A percentile compares a stretch with the other conserved stretches of the same genome.
phyloP scores from a whole-genome alignment of 192 early-diverging fungal species.

The Coemansia sp. region DNA sequence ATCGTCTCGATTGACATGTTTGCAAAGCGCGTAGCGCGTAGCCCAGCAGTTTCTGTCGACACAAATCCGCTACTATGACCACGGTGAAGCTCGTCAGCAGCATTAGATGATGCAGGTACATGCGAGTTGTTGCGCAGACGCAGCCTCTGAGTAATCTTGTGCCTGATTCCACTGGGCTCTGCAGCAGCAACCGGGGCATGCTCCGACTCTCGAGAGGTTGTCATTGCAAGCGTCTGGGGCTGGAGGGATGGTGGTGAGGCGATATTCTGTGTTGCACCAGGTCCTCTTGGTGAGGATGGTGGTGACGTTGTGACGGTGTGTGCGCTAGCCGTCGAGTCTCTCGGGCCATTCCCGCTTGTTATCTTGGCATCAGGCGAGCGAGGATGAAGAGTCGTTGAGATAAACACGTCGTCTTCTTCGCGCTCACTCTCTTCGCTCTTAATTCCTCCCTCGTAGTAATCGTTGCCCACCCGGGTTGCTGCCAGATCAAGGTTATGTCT shows the following conservation, averaged over 20 bases:
- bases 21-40: slow-evolving; percentile 26
- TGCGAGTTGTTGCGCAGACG: slow-evolving; percentile 22
- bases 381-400: slow-evolving; percentile 17
- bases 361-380: not conserved
- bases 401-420: slow-evolving; percentile 26
- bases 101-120: not conserved
- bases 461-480: slow-evolving; percentile 13
- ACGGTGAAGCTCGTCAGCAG: slow-evolving; percentile 2
- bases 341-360: not conserved
- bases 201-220: not conserved
- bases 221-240: slow-evolving; percentile 5
- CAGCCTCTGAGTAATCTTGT: slow-evolving; percentile 31
- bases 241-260: slow-evolving; percentile 14
- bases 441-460: not conserved
- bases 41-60: slow-evolving; percentile 12
- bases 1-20: slow-evolving; percentile 39
- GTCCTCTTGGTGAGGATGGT: slow-evolving; percentile 4
- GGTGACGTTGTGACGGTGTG: slow-evolving; percentile 1
- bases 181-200: not conserved
- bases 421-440: slow-evolving; percentile 25
- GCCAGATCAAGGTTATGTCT: slow-evolving; percentile 6
- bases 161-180: slow-evolving; percentile 8
- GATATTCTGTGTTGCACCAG: slow-evolving; percentile 4
- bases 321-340: slow-evolving; percentile 14
- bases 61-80: not conserved